Conservation (phyloP, 805 yeast species). For the Pichia phayaonensis region DNA sequence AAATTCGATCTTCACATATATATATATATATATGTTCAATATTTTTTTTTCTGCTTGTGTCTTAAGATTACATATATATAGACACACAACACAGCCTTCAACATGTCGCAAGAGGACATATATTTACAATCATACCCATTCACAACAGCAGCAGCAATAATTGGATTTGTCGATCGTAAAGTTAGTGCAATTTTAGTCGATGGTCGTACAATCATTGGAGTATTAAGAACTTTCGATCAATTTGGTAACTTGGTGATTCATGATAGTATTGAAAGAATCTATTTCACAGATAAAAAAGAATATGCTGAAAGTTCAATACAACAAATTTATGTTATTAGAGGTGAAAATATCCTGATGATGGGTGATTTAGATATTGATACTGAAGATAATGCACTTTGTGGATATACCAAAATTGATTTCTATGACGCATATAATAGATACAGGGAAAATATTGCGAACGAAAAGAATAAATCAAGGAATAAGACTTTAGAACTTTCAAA, state of each 20-base stretch:
- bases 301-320: slow-evolving; percentile 58
- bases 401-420: slow-evolving; percentile 23
- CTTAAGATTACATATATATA: no score
- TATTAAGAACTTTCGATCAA: slow-evolving; percentile 91
- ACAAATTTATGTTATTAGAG: slow-evolving; percentile 85
- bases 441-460: neutral
- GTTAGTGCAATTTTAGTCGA: slow-evolving; percentile 83
- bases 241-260: slow-evolving; percentile 89
- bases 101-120: slow-evolving; percentile 35
- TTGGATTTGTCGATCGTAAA: slow-evolving; percentile 72
- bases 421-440: neutral
- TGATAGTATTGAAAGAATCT: slow-evolving; percentile 81
- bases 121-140: slow-evolving; percentile 75
- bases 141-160: slow-evolving; percentile 86
- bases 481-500: neutral
- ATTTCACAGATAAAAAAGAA: slow-evolving; percentile 39
- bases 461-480: neutral
- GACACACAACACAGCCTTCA: neutral
- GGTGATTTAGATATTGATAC: slow-evolving; percentile 89
- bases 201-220: slow-evolving; percentile 82
- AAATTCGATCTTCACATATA: no score
- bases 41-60: no score
- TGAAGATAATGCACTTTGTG: slow-evolving; percentile 63
- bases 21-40: no score
- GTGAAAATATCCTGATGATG: slow-evolving; percentile 89